These are phyloP conservation scores for Favolaschia claudopus DNA, from an alignment of 768 basidiomycete species.

Conservation along the genomic window DNA sequence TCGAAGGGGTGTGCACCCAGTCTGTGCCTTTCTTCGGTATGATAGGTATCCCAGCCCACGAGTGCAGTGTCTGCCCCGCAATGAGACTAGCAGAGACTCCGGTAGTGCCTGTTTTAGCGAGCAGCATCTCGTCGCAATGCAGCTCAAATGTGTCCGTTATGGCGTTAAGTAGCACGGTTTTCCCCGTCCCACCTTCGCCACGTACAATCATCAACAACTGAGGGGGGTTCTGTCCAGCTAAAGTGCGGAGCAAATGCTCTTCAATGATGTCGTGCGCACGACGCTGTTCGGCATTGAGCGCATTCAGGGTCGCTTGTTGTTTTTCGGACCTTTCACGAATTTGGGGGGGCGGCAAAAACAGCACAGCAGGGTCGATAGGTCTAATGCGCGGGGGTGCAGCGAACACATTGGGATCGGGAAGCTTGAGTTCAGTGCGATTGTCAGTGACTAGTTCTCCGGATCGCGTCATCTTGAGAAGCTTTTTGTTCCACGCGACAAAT, in stretches of 20 bases:
- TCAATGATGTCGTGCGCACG: slow-evolving; percentile 42
- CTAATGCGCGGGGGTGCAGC: too few relatives aligned
- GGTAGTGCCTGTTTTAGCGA: slow-evolving; percentile 47
- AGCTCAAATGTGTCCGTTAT: slow-evolving; percentile 44
- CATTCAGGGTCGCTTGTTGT: background rate
- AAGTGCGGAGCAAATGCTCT: slow-evolving; percentile 35
- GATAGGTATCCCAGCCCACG: slow-evolving; percentile 35
- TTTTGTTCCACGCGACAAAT: too few relatives aligned
- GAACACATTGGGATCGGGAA: too few relatives aligned
- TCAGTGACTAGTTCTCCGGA: too few relatives aligned
- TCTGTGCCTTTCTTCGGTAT: background rate
- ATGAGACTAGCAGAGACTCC: slow-evolving; percentile 51
- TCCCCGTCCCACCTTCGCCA: slow-evolving; percentile 53
- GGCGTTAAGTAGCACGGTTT: slow-evolving; percentile 47
- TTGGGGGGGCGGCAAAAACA: too few relatives aligned
- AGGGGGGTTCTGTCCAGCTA: slow-evolving; percentile 23
- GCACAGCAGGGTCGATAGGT: too few relatives aligned
- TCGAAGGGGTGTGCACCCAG: background rate
- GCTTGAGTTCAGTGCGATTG: too few relatives aligned
- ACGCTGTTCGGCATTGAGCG: slow-evolving; percentile 35
- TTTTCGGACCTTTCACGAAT: background rate
- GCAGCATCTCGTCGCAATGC: background rate
- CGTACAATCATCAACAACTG: slow-evolving; percentile 44
- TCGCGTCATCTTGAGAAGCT: too few relatives aligned
- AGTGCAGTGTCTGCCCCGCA: slow-evolving; percentile 44